Evolutionary conservation across 2,329 filamentous ascomycete genomes (phyloP), one percentile per base, ranked within the genome.

Genomic region (Pseudogymnoascus pannorum): DNA sequence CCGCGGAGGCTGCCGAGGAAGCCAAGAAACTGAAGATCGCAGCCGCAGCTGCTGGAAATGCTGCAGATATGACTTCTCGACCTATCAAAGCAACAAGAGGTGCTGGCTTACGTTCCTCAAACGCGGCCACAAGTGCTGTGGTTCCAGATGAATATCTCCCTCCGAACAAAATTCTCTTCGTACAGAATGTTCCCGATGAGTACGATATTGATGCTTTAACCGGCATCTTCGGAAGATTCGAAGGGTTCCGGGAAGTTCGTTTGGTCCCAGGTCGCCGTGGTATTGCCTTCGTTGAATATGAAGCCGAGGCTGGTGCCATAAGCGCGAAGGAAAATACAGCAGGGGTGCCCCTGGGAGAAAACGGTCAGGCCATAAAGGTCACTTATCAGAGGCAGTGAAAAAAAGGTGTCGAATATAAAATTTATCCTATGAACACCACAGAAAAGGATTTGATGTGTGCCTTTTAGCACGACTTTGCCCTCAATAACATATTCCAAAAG

Each of bases 121-220:
- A 84, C 62, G 81, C 85, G 5, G 80, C 85, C 12, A 81, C 85
- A 1, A 80, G 87, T 3, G 81, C 88, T 9, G 87, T 92, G 61
- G 87, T 97, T 16, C 92, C 92, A n/a, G 94, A 97, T 82, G 94
- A 99, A 76, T 97, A 96, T 75, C 84, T 97, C 3, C 93, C 93
- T 3, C 93, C 94, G 35, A 97, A 97, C 83, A 97, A 96, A 79
- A 96, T 92, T 67, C 83, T 99, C 35, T 96, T 97, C 77, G 79
- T 97, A 64, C 91, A 95, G 77, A 93, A 97, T 69, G 77, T 99
- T 35, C 92, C 94, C 7, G 90, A 93, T 65, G 89, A 91, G 66
- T 91, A 89, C 75, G 89, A 89, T 73, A 85, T 90, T 70, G 92
- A 96, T 66, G 84, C 81, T 22, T 83, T 99, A 60, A 88, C 86